Conservation (phyloP, 768 basidiomycete genomes). For the Mycena olivaceomarginata region DNA sequence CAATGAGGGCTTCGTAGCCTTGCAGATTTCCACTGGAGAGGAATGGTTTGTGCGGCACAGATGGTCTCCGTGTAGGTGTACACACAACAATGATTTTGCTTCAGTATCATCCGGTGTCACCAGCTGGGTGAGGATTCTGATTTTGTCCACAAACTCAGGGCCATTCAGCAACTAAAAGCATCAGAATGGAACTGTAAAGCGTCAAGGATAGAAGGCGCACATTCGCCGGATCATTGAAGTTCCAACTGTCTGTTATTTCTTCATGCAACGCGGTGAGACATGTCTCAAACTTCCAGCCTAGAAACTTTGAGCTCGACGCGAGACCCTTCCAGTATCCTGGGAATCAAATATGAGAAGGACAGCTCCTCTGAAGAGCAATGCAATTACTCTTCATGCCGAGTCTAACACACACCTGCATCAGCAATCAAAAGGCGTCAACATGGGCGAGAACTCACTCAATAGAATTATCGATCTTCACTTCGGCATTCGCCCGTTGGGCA, state of each 20-base stretch:
- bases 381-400: conserved; percentile 28
- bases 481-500: conserved; percentile 22
- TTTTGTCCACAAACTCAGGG: neutral
- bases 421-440: neutral
- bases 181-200: too few relatives aligned
- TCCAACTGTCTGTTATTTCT: conserved; percentile 30
- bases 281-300: conserved; percentile 7
- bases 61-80: neutral
- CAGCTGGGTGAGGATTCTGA: conserved; percentile 19
- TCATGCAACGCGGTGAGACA: neutral
- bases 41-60: neutral
- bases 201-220: neutral
- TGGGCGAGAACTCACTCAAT: conserved; percentile 4
- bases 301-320: conserved; percentile 16
- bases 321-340: conserved; percentile 25
- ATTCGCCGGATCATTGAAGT: conserved; percentile 17
- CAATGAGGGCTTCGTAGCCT: conserved; percentile 2
- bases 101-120: conserved; percentile 19
- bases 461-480: conserved; percentile 16
- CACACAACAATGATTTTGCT: conserved; percentile 21
- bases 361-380: too few relatives aligned
- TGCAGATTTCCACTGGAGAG: neutral
- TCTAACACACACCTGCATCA: neutral
- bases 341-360: neutral
- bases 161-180: conserved; percentile 12